Base-by-base conservation (phyloP, 345 rosid species). In the Pugionium cornutum region DNA sequence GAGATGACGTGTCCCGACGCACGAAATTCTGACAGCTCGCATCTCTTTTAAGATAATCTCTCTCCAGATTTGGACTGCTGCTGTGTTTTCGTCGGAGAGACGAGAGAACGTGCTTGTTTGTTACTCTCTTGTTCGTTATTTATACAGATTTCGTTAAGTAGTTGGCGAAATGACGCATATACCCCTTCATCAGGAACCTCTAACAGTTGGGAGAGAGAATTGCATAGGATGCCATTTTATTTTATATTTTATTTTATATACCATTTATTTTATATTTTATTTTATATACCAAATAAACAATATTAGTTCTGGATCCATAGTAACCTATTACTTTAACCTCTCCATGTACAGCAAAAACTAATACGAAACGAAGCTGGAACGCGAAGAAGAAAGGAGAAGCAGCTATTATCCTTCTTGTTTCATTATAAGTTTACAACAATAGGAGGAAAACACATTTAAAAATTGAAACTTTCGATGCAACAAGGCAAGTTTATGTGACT, bases 21-120 rank as follows among this genome's bases (percentile, higher is more conserved):
- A 83, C 34, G 84, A 87, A 55, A 73, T 66, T 71, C 85, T 80
- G 41, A 84, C 81, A 9, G 77, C 68, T 47, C 85, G 73, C 86
- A 56, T 58, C 56, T 70, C 10, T 3, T 41, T 1, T 11, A 5
- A 41, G 45, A 31, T 39, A 18, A 47, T 29, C 26, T 6, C 6
- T 54, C 56, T 62, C 35, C 6, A 58, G 52, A 9, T 59, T 52
- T 34, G 34, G 68, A 18, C 18, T 18, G 18, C 18, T 18, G 47
- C 9, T 34, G 4, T 2, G 41, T 51, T 51, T 44, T 64, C 30
- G 7, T 1, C 27, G 62, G 49, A 37, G 55, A 62, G 62, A 34
- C 0, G 5, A 34, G 36, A 18, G 18, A 18, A 52, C 67, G 62
- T 42, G 68, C 41, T 9, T 45, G 62, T 31, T n/a, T 34, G 36